Evolutionary conservation across 345 rosid genomes (phyloP).

Genomic region (Hibiscus mutabilis): DNA sequence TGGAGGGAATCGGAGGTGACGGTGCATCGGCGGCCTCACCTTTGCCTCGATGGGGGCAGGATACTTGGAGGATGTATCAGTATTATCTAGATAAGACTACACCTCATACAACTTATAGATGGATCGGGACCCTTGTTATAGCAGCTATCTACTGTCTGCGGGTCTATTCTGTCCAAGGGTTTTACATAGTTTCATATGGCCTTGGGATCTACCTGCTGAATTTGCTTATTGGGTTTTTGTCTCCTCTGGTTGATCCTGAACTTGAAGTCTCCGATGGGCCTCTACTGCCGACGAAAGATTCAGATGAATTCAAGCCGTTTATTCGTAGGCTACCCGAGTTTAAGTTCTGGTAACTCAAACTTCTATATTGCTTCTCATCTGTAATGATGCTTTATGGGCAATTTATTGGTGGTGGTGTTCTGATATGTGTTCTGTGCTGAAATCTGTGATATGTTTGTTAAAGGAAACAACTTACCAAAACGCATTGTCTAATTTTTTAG

Average conservation of each 20-base stretch:
- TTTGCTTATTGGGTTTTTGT: conserved; percentile 86
- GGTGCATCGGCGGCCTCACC: conserved; percentile 50
- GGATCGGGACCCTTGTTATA: conserved; percentile 67
- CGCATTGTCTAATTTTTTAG: background rate
- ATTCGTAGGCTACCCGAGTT: conserved; percentile 95
- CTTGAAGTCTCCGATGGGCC: conserved; percentile 71
- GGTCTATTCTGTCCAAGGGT: conserved; percentile 73
- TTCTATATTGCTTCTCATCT: background rate
- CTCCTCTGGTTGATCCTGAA: conserved; percentile 93
- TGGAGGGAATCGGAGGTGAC: conserved; percentile 78
- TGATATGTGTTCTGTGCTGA: background rate
- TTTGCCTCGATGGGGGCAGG: conserved; percentile 55
- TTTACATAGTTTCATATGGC: conserved; percentile 81
- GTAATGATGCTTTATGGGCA: background rate
- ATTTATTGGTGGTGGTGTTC: background rate
- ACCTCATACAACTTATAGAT: conserved; percentile 70
- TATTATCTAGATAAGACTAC: conserved; percentile 85
- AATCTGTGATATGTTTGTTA: background rate
- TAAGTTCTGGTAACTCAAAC: conserved; percentile 72
- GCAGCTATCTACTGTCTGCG: conserved; percentile 52
- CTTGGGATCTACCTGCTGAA: conserved; percentile 87
- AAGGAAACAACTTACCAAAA: background rate
- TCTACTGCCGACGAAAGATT: conserved; percentile 78
- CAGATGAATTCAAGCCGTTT: conserved; percentile 96
- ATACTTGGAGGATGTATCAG: conserved; percentile 77